phyloP scores from a whole-genome alignment of 2,329 filamentous ascomycete genomes.

The Fusarium sp. region DNA sequence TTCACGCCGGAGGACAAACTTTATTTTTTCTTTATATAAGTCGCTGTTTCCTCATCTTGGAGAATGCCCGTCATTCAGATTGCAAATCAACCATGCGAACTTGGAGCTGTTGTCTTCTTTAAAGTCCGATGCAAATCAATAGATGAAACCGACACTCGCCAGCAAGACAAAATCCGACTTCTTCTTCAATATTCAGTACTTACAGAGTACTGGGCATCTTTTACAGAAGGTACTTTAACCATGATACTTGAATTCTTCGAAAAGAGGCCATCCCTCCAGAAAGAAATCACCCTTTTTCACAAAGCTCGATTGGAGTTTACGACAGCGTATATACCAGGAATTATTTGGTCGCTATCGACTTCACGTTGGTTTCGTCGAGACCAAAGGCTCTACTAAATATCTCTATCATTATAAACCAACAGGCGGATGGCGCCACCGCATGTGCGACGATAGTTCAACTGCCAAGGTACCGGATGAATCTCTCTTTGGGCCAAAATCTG shows the following conservation, averaged over 20 bases:
- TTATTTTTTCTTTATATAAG: neutral
- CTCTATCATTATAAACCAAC: neutral
- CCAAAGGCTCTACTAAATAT: neutral
- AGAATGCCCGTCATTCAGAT: neutral
- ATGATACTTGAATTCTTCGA: neutral
- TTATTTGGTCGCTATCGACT: neutral
- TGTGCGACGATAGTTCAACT: too few relatives aligned
- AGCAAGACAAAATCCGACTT: neutral
- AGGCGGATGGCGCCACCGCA: neutral
- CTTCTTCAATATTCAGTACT: too few relatives aligned
- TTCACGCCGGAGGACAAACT: too few relatives aligned
- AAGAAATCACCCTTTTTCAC: neutral
- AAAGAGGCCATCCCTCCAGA: neutral
- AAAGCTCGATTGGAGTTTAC: neutral
- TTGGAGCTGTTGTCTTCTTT: neutral
- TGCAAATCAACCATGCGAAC: neutral
- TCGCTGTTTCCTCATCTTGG: neutral
- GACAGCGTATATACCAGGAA: too few relatives aligned
- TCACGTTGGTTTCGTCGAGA: neutral
- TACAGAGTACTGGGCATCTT: fast-evolving
- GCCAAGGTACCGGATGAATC: neutral
- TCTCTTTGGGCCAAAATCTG: neutral
- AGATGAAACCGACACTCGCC: neutral
- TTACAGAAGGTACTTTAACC: neutral
- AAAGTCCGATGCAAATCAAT: neutral